phyloP scores from a whole-genome alignment of 2,329 filamentous ascomycete species.

The Aspergillus vadensis region DNA sequence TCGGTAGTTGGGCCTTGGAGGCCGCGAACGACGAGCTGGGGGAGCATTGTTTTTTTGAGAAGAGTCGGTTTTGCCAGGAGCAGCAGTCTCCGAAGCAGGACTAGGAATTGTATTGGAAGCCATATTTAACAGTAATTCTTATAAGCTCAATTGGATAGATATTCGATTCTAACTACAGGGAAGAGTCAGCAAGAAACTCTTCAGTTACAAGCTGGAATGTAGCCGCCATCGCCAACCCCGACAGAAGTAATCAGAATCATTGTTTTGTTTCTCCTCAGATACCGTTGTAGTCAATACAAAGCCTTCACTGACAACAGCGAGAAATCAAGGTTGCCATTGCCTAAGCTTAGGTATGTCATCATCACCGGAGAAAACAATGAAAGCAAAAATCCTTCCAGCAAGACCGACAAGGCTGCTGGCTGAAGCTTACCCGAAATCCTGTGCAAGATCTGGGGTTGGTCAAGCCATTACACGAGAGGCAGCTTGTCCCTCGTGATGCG shows the following conservation, averaged over 20 bases:
- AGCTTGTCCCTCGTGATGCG: constrained; percentile 9
- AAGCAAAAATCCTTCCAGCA: constrained; percentile 19
- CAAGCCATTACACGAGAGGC: constrained; percentile 8
- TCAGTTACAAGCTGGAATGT: constrained; percentile 16
- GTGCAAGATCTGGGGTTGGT: constrained; percentile 16
- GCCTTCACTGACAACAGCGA: constrained; percentile 51
- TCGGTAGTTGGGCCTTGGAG: constrained; percentile 59
- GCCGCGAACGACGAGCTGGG: constrained; percentile 31
- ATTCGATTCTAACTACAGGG: constrained; percentile 26
- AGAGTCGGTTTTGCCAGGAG: constrained; percentile 19
- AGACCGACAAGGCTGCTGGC: constrained; percentile 14
- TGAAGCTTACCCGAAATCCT: constrained; percentile 30
- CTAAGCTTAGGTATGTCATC: constrained; percentile 49
- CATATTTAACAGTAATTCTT: constrained; percentile 32
- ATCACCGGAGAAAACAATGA: constrained; percentile 44
- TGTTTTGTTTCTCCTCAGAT: constrained; percentile 69
- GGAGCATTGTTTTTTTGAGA: constrained; percentile 21
- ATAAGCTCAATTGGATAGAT: constrained; percentile 19
- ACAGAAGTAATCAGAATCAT: constrained; percentile 17
- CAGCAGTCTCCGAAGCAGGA: constrained; percentile 15
- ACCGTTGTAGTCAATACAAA: constrained; percentile 91
- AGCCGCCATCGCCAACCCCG: not conserved
- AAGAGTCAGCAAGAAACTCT: constrained; percentile 29
- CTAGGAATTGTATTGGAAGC: constrained; percentile 25
- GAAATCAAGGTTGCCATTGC: constrained; percentile 54